These are phyloP conservation scores for Porodaedalea pini DNA, from an alignment of 1,284 basidiomycete genomes.

Conservation along the genomic window DNA sequence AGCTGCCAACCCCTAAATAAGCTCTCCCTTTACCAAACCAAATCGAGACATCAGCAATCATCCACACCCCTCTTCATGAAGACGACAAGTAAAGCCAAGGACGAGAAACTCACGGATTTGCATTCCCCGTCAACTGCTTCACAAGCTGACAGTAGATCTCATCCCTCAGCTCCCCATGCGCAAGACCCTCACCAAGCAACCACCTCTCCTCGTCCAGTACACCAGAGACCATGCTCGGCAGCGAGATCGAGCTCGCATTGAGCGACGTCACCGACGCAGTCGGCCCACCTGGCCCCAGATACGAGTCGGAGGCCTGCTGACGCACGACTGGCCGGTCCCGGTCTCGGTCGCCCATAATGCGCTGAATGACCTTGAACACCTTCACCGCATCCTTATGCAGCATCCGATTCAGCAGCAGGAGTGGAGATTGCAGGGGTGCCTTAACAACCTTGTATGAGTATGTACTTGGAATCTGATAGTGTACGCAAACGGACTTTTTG, in stretches of 20 bases:
- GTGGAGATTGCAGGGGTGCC: slow-evolving; percentile 64
- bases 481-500: slow-evolving; percentile 56
- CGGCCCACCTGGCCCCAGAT: slow-evolving; percentile 35
- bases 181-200: slow-evolving; percentile 75
- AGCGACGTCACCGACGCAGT: slow-evolving; percentile 30
- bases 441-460: slow-evolving; percentile 28
- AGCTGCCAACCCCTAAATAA: slow-evolving; percentile 89
- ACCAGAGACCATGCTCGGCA: slow-evolving; percentile 36
- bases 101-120: slow-evolving; percentile 56
- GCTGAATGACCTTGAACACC: slow-evolving; percentile 85
- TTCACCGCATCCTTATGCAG: slow-evolving; percentile 76
- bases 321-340: slow-evolving; percentile 54
- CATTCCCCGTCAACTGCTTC: slow-evolving; percentile 85
- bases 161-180: slow-evolving; percentile 79
- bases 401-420: slow-evolving; percentile 65
- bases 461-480: not conserved
- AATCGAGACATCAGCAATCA: not conserved
- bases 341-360: slow-evolving; percentile 88
- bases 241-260: slow-evolving; percentile 55
- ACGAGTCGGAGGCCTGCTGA: slow-evolving; percentile 32
- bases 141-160: slow-evolving; percentile 90
- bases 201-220: slow-evolving; percentile 84
- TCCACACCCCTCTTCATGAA: too few relatives aligned
- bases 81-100: not conserved
- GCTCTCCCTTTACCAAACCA: slow-evolving; percentile 56